Conservation (phyloP, 2,329 filamentous ascomycete species). For the Venturia asperata region DNA sequence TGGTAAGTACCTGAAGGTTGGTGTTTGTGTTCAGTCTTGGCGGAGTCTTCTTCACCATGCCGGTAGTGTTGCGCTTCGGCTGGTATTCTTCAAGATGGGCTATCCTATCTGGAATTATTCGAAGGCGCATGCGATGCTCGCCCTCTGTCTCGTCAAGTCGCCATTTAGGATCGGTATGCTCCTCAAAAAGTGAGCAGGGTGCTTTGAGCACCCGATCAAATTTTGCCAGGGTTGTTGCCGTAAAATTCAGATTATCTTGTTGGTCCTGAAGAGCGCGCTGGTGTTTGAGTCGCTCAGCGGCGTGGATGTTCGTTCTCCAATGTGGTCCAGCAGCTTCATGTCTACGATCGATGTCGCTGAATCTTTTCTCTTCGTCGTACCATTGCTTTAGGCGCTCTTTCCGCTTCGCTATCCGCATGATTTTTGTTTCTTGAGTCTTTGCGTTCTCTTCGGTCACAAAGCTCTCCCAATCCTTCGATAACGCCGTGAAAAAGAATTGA, state of each 20-base stretch:
- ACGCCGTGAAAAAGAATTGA: constrained; percentile 68
- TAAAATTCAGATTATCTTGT: constrained; percentile 77
- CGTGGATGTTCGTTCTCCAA: constrained; percentile 94
- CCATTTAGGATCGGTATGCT: constrained; percentile 64
- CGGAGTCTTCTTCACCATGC: constrained; percentile 39
- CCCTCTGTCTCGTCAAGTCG: constrained; percentile 93
- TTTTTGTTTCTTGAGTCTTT: constrained; percentile 68
- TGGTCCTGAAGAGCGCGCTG: constrained; percentile 86
- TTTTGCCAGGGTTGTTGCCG: constrained; percentile 66
- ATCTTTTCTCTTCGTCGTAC: constrained; percentile 55
- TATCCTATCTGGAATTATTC: constrained; percentile 71
- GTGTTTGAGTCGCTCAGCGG: constrained; percentile 84
- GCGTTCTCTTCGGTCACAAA: constrained; percentile 80
- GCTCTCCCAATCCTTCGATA: constrained; percentile 79
- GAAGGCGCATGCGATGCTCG: constrained; percentile 85
- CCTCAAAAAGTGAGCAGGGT: constrained; percentile 73
- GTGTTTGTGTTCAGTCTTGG: constrained; percentile 43
- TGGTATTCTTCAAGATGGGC: constrained; percentile 67
- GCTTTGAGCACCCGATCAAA: constrained; percentile 72
- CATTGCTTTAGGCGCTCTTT: constrained; percentile 77
- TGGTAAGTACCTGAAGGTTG: constrained; percentile 30
- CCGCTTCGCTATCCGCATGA: constrained; percentile 62
- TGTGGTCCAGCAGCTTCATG: constrained; percentile 81
- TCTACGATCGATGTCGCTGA: constrained; percentile 57
- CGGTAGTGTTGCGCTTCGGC: constrained; percentile 68